Base-by-base conservation (phyloP, 305 asterid genomes). In the Withania somnifera region DNA sequence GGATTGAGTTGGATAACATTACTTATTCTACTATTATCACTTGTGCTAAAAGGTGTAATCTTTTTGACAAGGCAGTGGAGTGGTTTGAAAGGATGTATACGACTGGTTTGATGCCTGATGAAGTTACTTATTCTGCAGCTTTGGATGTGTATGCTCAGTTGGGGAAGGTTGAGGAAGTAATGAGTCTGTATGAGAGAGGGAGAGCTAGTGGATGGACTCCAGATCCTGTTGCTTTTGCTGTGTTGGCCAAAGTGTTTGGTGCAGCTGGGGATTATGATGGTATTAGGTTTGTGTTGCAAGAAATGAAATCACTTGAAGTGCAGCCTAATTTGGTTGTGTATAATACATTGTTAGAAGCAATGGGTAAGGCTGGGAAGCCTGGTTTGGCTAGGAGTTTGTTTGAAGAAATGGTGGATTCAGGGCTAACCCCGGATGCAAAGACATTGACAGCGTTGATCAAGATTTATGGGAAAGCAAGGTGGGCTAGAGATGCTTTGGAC, bases 1-100 rank as follows among this genome's bases (percentile, higher is more conserved):
- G 89, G 5, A 36, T 94, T 77, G 92, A 78, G 58, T 92, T 94
- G 26, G 99, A 96, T 82, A 96, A 94, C 84, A 94, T 96, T 60
- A 96, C 98, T 54, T 96, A 94, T 79, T 94, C 97, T 0, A 96
- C 99, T 26, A 94, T 96, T 22, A 96, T 96, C 54, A 90, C 97
- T 1, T 89, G 94, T 56, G 99, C 99, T 2, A 96, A 96, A 83
- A 92, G 94, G 89, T 94, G 98, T 47, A 89, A 90, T 84, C 93
- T 90, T 82, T 96, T 91, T 66, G 93, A 92, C 32, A 94, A 93
- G 84, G 99, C 99, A 0, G 91, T 94, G 22, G 97, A 90, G 90
- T 96, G 98, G 99, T 96, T 96, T 83, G 98, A 96, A 90, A 90
- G 97, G 84, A 96, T 96, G 99, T 94, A 96, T 78, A 92, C 86